phyloP scores from a whole-genome alignment of 1,139 yeast species.

The Meyerozyma smithsonii region DNA sequence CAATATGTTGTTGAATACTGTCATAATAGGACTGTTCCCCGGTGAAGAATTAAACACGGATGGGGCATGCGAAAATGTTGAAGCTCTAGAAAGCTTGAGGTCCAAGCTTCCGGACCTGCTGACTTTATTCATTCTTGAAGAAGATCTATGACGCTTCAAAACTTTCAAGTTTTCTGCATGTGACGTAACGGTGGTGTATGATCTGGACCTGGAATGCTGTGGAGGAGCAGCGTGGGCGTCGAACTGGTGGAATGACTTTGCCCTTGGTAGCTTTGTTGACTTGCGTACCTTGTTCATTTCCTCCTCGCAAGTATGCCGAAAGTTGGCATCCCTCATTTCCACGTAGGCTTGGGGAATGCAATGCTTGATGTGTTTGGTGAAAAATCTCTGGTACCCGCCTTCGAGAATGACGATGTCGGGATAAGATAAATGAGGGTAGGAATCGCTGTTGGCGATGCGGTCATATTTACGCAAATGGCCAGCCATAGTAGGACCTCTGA shows the following conservation, averaged over 20 bases:
- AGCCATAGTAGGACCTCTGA: slow-evolving; percentile 92
- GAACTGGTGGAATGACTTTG: slow-evolving; percentile 29
- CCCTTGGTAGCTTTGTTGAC: slow-evolving; percentile 46
- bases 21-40: slow-evolving; percentile 7
- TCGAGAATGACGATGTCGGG: slow-evolving; percentile 87
- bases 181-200: slow-evolving; percentile 30
- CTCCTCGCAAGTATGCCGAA: slow-evolving; percentile 60
- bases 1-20: slow-evolving; percentile 1
- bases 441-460: slow-evolving; percentile 63
- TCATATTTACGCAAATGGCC: slow-evolving; percentile 79
- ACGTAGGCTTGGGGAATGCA: slow-evolving; percentile 79
- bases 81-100: slow-evolving; percentile 15
- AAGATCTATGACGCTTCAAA: slow-evolving; percentile 33
- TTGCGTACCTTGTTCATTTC: slow-evolving; percentile 68
- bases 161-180: slow-evolving; percentile 29
- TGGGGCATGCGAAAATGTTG: slow-evolving; percentile 21
- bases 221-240: slow-evolving; percentile 10
- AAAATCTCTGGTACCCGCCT: slow-evolving; percentile 87
- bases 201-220: slow-evolving; percentile 25
- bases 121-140: slow-evolving; percentile 10
- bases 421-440: slow-evolving; percentile 74
- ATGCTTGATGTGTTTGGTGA: slow-evolving; percentile 44
- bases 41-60: slow-evolving; percentile 16
- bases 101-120: slow-evolving; percentile 6
- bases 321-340: slow-evolving; percentile 79